A percentile compares a stretch with the other conserved stretches of the same genome.
phyloP scores from a whole-genome alignment of 2,329 filamentous ascomycete genomes.

The Pseudogymnoascus sp. region DNA sequence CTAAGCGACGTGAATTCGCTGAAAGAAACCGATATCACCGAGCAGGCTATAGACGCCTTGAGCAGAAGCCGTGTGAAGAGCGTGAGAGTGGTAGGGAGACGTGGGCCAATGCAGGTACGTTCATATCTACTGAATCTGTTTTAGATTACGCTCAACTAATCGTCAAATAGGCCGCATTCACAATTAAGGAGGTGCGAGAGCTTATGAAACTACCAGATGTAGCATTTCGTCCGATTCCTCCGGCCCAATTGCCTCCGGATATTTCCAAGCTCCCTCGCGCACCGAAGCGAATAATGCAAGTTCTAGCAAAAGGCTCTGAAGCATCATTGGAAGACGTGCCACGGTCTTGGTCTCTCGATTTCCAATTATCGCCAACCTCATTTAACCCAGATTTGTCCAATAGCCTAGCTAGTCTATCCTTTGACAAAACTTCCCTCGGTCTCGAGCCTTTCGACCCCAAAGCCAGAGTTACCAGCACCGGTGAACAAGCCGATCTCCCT shows the following conservation, averaged over 20 bases:
- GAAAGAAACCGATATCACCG: conserved; percentile 78
- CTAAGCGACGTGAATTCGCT: conserved; percentile 67
- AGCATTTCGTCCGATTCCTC: conserved; percentile 61
- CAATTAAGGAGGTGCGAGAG: conserved; percentile 89
- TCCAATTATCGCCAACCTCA: conserved; percentile 67
- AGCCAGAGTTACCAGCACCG: conserved; percentile 41
- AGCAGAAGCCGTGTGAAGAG: conserved; percentile 65
- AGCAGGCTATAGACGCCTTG: conserved; percentile 68
- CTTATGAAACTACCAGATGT: conserved; percentile 69
- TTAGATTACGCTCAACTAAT: neutral
- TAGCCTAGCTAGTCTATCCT: conserved; percentile 56
- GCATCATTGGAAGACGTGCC: conserved; percentile 35
- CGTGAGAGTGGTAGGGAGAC: conserved; percentile 79
- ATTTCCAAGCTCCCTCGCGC: conserved; percentile 65
- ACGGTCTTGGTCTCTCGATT: conserved; percentile 78
- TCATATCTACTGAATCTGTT: conserved; percentile 11
- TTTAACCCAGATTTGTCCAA: conserved; percentile 39
- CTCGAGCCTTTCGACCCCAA: conserved; percentile 46
- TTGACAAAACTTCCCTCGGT: conserved; percentile 52
- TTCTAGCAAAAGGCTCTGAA: conserved; percentile 67
- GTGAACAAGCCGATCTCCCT: conserved; percentile 44
- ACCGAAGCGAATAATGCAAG: conserved; percentile 68
- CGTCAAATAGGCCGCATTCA: conserved; percentile 66
- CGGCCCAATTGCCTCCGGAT: conserved; percentile 57
- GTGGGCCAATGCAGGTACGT: conserved; percentile 76